These are phyloP conservation scores for Nicotiana tomentosiformis DNA, from an alignment of 257 asterid genomes.

Conservation along the genomic window DNA sequence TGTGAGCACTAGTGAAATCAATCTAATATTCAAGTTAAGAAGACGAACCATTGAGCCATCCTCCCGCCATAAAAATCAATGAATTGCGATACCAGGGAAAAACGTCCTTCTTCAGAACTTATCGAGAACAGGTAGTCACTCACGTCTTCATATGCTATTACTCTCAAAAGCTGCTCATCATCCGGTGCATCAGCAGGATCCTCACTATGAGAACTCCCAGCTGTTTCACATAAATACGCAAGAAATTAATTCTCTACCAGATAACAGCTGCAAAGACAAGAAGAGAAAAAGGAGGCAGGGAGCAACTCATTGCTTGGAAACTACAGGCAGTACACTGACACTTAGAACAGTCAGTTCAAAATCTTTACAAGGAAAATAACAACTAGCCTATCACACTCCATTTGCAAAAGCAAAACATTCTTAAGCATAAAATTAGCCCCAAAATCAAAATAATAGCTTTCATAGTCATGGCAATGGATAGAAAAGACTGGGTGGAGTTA, in stretches of 20 bases:
- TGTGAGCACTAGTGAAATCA: background rate
- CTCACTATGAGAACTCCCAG: slow-evolving; percentile 25
- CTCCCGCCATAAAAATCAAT: slow-evolving; percentile 89
- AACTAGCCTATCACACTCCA: background rate
- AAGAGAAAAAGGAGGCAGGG: background rate
- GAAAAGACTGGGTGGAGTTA: background rate
- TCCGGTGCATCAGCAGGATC: slow-evolving; percentile 45
- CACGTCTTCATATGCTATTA: slow-evolving; percentile 77
- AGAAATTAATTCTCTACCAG: slow-evolving; percentile 8
- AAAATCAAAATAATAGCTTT: background rate
- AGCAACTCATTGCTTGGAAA: background rate
- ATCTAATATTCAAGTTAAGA: slow-evolving; percentile 9
- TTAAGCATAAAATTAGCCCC: background rate
- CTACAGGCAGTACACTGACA: background rate
- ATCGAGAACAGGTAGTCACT: slow-evolving; percentile 78
- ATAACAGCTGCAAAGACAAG: slow-evolving; percentile 17
- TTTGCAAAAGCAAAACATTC: background rate
- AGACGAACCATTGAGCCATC: slow-evolving; percentile 79
- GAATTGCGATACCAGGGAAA: slow-evolving; percentile 71
- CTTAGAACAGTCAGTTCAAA: background rate
- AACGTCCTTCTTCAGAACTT: slow-evolving; percentile 67
- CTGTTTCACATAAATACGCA: slow-evolving; percentile 25
- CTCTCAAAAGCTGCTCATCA: slow-evolving; percentile 80
- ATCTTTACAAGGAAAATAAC: background rate
- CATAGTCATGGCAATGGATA: background rate